Evolutionary conservation across 345 rosid species (phyloP).

Genomic region (Orychophragmus violaceus): DNA sequence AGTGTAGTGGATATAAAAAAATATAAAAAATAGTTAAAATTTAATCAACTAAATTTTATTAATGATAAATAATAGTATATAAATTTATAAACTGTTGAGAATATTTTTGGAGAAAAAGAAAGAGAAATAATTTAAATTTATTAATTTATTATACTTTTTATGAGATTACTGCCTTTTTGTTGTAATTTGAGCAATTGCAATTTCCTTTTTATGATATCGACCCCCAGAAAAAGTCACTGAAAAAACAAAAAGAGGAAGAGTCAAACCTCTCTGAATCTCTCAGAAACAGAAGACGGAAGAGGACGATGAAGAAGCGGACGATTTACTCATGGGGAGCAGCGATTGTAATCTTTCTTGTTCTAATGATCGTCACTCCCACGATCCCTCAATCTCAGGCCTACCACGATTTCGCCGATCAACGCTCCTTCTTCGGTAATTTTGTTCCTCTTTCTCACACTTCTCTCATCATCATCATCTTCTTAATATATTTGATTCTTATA

Average conservation of each 20-base stretch:
- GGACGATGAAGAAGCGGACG: conserved; percentile 49
- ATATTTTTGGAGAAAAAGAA: too few relatives aligned
- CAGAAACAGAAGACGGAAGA: conserved; percentile 2
- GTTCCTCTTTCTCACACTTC: not conserved
- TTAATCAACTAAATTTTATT: too few relatives aligned
- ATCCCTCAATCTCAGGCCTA: conserved; percentile 78
- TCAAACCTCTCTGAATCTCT: conserved; percentile 22
- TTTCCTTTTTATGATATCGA: not conserved
- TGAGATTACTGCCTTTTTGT: too few relatives aligned
- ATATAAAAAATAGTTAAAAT: too few relatives aligned
- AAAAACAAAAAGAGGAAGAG: not conserved
- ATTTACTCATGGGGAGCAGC: conserved; percentile 59
- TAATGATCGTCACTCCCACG: conserved; percentile 80
- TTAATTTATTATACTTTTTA: too few relatives aligned
- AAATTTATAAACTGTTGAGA: too few relatives aligned
- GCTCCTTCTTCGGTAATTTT: conserved; percentile 59
- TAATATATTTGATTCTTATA: too few relatives aligned
- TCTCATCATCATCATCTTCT: not conserved
- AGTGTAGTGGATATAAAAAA: too few relatives aligned
- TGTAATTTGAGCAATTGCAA: not conserved
- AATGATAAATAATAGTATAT: too few relatives aligned
- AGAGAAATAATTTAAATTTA: too few relatives aligned
- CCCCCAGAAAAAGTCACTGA: not conserved
- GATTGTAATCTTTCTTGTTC: conserved; percentile 50
- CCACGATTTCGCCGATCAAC: conserved; percentile 91